phyloP scores from a whole-genome alignment of 1,139 yeast species.

The Zygosaccharomyces pseudobailii region DNA sequence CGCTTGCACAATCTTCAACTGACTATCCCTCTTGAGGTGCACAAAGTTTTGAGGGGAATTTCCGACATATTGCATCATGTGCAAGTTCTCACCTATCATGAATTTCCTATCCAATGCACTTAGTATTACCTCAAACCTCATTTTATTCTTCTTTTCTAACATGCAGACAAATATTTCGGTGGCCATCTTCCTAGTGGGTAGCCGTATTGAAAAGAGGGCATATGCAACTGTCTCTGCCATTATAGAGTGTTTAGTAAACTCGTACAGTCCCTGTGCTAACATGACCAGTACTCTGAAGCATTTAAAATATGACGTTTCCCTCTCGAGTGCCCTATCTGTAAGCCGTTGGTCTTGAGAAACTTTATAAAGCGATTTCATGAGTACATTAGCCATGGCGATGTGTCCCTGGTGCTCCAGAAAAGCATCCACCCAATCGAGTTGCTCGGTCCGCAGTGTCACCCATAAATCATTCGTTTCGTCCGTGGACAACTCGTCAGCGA shows the following conservation, averaged over 20 bases:
- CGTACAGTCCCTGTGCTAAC: constrained; percentile 51
- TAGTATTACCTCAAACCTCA: constrained; percentile 23
- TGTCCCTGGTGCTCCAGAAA: constrained; percentile 88
- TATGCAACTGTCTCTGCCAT: constrained; percentile 57
- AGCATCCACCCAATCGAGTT: constrained; percentile 80
- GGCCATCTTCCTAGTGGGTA: constrained; percentile 73
- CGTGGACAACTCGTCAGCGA: constrained; percentile 64
- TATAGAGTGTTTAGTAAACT: constrained; percentile 47
- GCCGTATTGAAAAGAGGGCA: constrained; percentile 56
- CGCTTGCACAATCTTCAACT: constrained; percentile 62
- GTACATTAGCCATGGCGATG: constrained; percentile 64
- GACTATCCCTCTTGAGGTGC: constrained; percentile 28
- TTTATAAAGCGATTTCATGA: constrained; percentile 39
- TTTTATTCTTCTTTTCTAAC: constrained; percentile 47
- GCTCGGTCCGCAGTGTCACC: constrained; percentile 90
- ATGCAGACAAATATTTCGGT: constrained; percentile 67
- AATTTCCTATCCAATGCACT: constrained; percentile 25
- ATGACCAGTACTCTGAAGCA: constrained; percentile 61
- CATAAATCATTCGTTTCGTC: constrained; percentile 77
- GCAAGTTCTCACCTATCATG: constrained; percentile 43
- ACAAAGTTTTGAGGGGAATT: constrained; percentile 19
- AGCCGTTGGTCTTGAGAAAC: constrained; percentile 24
- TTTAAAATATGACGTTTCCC: constrained; percentile 55
- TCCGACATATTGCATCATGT: constrained; percentile 39
- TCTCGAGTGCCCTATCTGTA: constrained; percentile 41